Evolutionary conservation across 129 eudicot species (phyloP).

Genomic region (Helianthus tuberosus): DNA sequence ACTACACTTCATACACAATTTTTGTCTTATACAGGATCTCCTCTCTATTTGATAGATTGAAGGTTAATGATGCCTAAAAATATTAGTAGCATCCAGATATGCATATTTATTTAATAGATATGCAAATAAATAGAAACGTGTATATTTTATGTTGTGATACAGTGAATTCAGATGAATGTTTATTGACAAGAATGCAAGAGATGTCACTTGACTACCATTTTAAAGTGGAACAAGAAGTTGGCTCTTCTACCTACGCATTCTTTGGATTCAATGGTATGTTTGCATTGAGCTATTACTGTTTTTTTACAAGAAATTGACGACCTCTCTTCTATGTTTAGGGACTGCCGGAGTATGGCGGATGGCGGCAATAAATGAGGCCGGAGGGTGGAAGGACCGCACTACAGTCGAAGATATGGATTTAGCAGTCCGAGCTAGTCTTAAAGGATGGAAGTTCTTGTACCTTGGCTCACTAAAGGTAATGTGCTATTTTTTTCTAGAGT

Average conservation of each 20-base stretch:
- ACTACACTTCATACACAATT: no score
- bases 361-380: slow-evolving; percentile 44
- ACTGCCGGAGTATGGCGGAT: slow-evolving; percentile 48
- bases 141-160: slow-evolving; percentile 13
- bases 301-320: no score
- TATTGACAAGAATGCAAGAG: slow-evolving; percentile 96
- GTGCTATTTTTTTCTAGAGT: no score
- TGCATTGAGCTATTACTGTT: not conserved
- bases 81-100: no score
- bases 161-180: slow-evolving; percentile 83
- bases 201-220: slow-evolving; percentile 91
- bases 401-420: slow-evolving; percentile 57
- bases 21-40: no score
- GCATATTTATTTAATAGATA: no score
- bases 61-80: no score
- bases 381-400: slow-evolving; percentile 61
- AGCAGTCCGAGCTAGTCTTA: slow-evolving; percentile 34
- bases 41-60: no score
- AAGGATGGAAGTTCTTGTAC: slow-evolving; percentile 53
- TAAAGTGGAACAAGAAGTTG: slow-evolving; percentile 89
- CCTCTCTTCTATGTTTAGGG: slow-evolving; percentile 5
- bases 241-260: slow-evolving; percentile 72
- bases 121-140: no score
- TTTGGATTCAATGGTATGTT: slow-evolving; percentile 80
- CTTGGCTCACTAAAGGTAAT: slow-evolving; percentile 46